Conservation (phyloP, 116 monocot species). For the Iris pallida region DNA sequence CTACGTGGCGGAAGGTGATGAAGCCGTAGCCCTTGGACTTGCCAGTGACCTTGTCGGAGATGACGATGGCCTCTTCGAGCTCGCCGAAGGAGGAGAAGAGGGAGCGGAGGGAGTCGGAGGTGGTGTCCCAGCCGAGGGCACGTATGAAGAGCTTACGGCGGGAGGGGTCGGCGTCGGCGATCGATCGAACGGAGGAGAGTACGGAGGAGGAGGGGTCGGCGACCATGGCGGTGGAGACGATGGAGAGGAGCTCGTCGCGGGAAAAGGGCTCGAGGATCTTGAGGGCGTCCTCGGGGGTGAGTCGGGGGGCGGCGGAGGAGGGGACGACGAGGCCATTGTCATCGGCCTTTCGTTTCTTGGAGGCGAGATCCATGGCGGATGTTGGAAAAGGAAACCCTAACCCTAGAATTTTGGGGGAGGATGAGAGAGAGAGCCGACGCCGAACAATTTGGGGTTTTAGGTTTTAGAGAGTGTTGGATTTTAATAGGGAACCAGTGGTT, state of each 20-base stretch:
- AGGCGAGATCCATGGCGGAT: constrained; percentile 47
- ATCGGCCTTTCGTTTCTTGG: constrained; percentile 82
- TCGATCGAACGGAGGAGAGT: constrained; percentile 52
- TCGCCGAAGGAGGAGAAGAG: constrained; percentile 78
- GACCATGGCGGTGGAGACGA: constrained; percentile 45
- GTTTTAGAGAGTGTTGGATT: too few species aligned
- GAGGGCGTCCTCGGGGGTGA: constrained; percentile 47
- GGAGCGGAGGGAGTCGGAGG: constrained; percentile 53
- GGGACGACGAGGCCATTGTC: constrained; percentile 48
- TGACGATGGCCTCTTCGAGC: constrained; percentile 76
- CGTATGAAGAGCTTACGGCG: constrained; percentile 92
- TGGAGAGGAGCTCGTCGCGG: constrained; percentile 62
- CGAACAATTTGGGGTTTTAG: neutral
- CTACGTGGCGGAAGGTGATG: constrained; percentile 71
- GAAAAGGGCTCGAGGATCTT: constrained; percentile 53
- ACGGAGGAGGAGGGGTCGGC: constrained; percentile 19
- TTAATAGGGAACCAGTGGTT: too few species aligned
- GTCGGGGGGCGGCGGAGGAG: constrained; percentile 9
- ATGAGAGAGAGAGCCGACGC: neutral
- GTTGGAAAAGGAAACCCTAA: constrained; percentile 45
- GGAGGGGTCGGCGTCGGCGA: constrained; percentile 49
- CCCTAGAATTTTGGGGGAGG: neutral
- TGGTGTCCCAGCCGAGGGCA: constrained; percentile 93
- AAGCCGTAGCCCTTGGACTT: constrained; percentile 90
- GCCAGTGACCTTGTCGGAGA: constrained; percentile 67